phyloP scores from a whole-genome alignment of 371 early-diverging fungal species.

The Parasitella parasitica region DNA sequence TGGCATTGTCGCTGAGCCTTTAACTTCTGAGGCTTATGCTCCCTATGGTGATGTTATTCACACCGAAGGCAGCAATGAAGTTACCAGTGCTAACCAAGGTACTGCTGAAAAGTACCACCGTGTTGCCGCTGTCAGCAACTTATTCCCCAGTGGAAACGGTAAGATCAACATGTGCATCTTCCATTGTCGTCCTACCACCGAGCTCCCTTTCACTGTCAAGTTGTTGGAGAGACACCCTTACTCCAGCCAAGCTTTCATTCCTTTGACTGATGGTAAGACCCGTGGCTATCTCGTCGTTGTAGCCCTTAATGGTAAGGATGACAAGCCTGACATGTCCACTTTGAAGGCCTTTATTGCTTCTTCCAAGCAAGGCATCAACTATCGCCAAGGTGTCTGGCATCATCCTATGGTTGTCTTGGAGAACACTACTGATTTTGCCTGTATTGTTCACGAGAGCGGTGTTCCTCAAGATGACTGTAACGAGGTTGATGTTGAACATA shows the following conservation, averaged over 20 bases:
- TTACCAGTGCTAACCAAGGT: constrained; percentile 72
- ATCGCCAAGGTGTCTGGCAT: constrained; percentile 83
- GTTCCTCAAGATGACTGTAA: constrained; percentile 70
- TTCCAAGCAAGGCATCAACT: constrained; percentile 80
- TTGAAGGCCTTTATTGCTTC: constrained; percentile 76
- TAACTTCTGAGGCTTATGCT: constrained; percentile 65
- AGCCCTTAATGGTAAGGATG: constrained; percentile 64
- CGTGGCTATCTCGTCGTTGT: constrained; percentile 80
- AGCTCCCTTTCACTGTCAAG: constrained; percentile 60
- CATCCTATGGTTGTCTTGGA: constrained; percentile 85
- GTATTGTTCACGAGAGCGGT: constrained; percentile 73
- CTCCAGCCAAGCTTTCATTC: constrained; percentile 87
- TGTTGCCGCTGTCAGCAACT: constrained; percentile 61
- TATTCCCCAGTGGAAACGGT: constrained; percentile 37
- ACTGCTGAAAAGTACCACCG: constrained; percentile 71
- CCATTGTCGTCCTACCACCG: constrained; percentile 55
- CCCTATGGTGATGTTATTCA: constrained; percentile 80
- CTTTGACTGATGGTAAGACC: constrained; percentile 63
- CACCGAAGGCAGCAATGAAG: constrained; percentile 28
- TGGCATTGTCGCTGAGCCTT: constrained; percentile 50
- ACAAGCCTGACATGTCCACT: constrained; percentile 71
- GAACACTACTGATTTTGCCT: constrained; percentile 58
- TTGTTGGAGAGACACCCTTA: constrained; percentile 85
- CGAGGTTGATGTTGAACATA: constrained; percentile 37
- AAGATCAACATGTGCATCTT: constrained; percentile 74